A percentile compares a stretch with the other conserved stretches of the same genome.
Conservation (phyloP, 2,329 filamentous ascomycete genomes). For the Paecilomyces variotii region DNA sequence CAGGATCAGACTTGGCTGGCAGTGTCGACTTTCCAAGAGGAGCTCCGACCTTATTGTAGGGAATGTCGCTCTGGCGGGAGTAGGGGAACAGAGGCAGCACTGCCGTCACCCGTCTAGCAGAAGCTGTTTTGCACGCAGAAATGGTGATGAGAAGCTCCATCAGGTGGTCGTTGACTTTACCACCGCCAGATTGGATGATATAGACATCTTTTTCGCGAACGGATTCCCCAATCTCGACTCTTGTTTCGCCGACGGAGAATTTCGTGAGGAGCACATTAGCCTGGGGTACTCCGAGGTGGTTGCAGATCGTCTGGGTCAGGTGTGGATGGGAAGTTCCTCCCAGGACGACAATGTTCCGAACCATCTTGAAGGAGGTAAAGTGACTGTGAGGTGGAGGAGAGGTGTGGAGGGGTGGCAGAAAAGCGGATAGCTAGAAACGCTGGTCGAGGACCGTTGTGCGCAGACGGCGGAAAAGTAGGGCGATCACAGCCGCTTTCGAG, state of each 20-base stretch:
- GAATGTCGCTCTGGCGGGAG: slow-evolving; percentile 89
- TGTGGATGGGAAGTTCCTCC: slow-evolving; percentile 88
- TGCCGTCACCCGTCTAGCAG: slow-evolving; percentile 84
- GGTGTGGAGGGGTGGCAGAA: slow-evolving; percentile 7
- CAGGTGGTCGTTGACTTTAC: slow-evolving; percentile 90
- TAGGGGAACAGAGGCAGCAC: slow-evolving; percentile 95
- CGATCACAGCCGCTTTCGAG: slow-evolving; percentile 1
- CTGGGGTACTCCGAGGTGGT: slow-evolving; percentile 75
- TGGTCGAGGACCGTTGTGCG: slow-evolving; percentile 3
- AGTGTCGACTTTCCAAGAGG: slow-evolving; percentile 65
- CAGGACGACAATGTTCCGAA: slow-evolving; percentile 89
- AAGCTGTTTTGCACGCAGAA: slow-evolving; percentile 93
- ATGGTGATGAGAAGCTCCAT: slow-evolving; percentile 97
- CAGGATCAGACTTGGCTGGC: slow-evolving; percentile 17
- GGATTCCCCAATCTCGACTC: slow-evolving; percentile 92
- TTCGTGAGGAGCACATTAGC: slow-evolving; percentile 80
- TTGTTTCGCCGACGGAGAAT: slow-evolving; percentile 90
- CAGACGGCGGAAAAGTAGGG: slow-evolving; percentile 2
- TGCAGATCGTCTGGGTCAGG: slow-evolving; percentile 79
- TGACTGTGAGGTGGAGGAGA: slow-evolving; percentile 3
- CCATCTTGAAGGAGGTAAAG: slow-evolving; percentile 50
- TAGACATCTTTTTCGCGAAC: slow-evolving; percentile 98
- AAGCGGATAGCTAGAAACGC: slow-evolving; percentile 8
- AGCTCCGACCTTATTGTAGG: slow-evolving; percentile 91
- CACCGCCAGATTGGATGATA: slow-evolving; percentile 90